Percentiles rank a stretch among this genome's conserved stretches.
Conservation (phyloP, 257 asterid genomes). For the Solanum chilense region DNA sequence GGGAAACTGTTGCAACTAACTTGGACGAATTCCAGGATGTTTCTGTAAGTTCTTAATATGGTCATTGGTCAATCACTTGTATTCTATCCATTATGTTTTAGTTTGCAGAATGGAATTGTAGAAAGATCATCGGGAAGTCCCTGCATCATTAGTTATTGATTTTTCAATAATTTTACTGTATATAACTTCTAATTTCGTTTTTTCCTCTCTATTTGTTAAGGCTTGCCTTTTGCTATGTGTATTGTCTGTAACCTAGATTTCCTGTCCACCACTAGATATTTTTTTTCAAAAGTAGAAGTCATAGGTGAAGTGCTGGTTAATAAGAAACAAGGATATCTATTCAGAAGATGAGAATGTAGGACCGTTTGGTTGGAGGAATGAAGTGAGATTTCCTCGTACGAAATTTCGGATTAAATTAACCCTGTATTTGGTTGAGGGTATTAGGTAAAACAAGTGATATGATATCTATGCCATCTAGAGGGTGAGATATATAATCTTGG, state of each 20-base stretch:
- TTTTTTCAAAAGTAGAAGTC: neutral
- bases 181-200: neutral
- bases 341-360: neutral
- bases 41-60: conserved; percentile 56
- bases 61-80: neutral
- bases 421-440: neutral
- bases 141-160: neutral
- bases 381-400: neutral
- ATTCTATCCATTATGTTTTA: neutral
- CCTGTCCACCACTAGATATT: neutral
- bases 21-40: conserved; percentile 82
- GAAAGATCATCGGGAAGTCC: neutral
- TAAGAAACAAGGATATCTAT: neutral
- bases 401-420: neutral
- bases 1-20: conserved; percentile 94
- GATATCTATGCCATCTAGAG: neutral
- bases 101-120: neutral
- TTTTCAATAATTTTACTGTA: neutral
- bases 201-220: too few species aligned
- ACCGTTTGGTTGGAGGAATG: neutral
- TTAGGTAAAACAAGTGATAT: neutral
- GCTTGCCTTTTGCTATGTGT: neutral
- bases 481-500: neutral
- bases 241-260: neutral
- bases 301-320: neutral